These are phyloP conservation scores for Xerocomus brunneocitrinus DNA, from an alignment of 768 basidiomycete species.

Conservation along the genomic window DNA sequence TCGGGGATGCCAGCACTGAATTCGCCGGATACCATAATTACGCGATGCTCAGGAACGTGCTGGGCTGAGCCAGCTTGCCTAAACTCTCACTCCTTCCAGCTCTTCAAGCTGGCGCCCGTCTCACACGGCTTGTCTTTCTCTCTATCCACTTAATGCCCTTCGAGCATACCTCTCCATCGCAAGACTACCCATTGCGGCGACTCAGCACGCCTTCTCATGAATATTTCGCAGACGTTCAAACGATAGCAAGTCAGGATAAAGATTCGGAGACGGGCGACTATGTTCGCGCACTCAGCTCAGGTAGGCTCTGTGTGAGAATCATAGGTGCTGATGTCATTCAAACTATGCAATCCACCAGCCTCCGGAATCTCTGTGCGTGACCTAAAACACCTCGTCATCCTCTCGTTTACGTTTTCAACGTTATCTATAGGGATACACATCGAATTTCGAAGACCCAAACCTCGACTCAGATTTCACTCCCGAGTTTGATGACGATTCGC, in stretches of 20 bases:
- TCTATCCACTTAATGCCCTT: background rate
- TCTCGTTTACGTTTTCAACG: background rate
- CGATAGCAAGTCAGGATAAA: conserved; percentile 22
- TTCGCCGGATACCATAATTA: background rate
- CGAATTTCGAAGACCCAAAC: conserved; percentile 25
- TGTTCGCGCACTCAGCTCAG: conserved; percentile 14
- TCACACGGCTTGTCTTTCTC: background rate
- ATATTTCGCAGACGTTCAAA: conserved; percentile 9
- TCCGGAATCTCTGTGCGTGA: conserved; percentile 18
- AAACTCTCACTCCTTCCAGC: background rate
- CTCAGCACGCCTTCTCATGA: conserved; percentile 5
- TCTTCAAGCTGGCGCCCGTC: background rate
- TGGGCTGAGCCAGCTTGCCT: background rate
- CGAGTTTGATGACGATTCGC: conserved; percentile 54
- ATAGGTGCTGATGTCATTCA: background rate
- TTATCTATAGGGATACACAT: background rate
- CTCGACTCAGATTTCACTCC: conserved; percentile 11
- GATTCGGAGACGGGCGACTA: conserved; percentile 14
- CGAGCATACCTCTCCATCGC: background rate
- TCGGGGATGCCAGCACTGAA: too few relatives aligned
- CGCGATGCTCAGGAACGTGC: background rate
- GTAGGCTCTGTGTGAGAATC: conserved; percentile 13
- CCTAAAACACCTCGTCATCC: background rate
- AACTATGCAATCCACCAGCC: conserved; percentile 6
- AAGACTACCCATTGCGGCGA: conserved; percentile 15